phyloP scores from a whole-genome alignment of 495 filamentous ascomycete genomes.

The Daldinia caldariorum region DNA sequence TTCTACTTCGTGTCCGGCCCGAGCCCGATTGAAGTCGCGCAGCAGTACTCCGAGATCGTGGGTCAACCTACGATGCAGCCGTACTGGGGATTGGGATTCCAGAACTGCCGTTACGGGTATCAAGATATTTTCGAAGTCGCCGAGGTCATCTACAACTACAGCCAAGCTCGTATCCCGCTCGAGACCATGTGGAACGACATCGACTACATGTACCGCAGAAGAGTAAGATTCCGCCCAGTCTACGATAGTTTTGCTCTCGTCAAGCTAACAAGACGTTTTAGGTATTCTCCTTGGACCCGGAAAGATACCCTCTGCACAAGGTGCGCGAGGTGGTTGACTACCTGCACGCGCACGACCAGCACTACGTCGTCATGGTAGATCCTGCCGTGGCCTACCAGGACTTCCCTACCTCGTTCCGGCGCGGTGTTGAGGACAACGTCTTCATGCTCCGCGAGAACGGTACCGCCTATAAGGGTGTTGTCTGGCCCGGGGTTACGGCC shows the following conservation, averaged over 20 bases:
- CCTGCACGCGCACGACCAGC: slow-evolving; percentile 77
- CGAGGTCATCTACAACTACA: slow-evolving; percentile 84
- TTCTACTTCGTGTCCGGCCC: slow-evolving; percentile 86
- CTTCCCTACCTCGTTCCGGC: slow-evolving; percentile 69
- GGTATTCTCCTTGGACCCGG: slow-evolving; percentile 79
- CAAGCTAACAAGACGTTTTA: slow-evolving; percentile 20
- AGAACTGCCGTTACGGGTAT: slow-evolving; percentile 84
- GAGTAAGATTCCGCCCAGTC: slow-evolving; percentile 40
- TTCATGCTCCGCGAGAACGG: slow-evolving; percentile 74
- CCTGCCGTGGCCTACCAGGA: slow-evolving; percentile 77
- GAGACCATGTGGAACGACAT: slow-evolving; percentile 95
- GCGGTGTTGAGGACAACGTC: slow-evolving; percentile 67
- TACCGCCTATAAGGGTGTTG: slow-evolving; percentile 76
- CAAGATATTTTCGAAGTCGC: slow-evolving; percentile 79
- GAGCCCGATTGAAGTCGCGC: slow-evolving; percentile 72
- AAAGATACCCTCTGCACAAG: slow-evolving; percentile 72
- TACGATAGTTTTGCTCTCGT: neutral
- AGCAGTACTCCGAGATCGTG: slow-evolving; percentile 77
- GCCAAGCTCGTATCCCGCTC: slow-evolving; percentile 75
- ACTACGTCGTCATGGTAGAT: slow-evolving; percentile 90
- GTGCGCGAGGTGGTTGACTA: slow-evolving; percentile 76
- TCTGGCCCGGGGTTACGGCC: slow-evolving; percentile 84
- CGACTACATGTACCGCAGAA: slow-evolving; percentile 76
- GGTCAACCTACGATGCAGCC: slow-evolving; percentile 80
- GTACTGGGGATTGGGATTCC: slow-evolving; percentile 86